Evolutionary conservation across 106 monocot species (phyloP), one percentile per base, ranked within the genome.

Genomic region (Phalaenopsis equestris): DNA sequence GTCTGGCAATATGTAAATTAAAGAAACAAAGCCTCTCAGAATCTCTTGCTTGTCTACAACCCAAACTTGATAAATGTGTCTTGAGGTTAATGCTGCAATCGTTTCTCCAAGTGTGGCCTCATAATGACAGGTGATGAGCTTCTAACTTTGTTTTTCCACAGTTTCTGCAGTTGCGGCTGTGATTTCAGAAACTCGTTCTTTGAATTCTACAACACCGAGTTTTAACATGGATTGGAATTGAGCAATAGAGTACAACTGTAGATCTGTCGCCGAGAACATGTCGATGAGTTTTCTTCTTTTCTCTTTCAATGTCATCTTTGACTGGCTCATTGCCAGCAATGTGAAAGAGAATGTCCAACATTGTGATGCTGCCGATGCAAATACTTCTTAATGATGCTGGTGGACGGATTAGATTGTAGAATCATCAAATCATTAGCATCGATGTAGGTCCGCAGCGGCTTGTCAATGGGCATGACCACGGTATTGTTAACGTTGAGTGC

Each of bases 41-140:
- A 86, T 23, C 0, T 84, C 88, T 36, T 90, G 42, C 0, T 21
- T 36, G 19, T 95, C 88, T 2, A 92, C 90, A 12, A 87, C 92
- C 94, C 94, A 95, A 76, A 95, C 87, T 55, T 90, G 82, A 84
- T 95, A 92, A 37, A 92, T 90, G 48, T 87, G 88, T 8, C 23
- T 57, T 21, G 30, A 56, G 38, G 84, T 86, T 0, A 82, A 88
- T 21, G 46, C 30, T 42, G 86, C 84, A 36, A 95, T 87, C 5
- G 84, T 90, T 38, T 90, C 72, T 6, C 67, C 82, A 2, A 95
- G 87, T 37, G 57, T 89, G 23, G 81, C 86, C 10, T 87, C 87
- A 17, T 77, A 78, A 41, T 55, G 79, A 82, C 94, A 94, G 6
- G 88, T 90, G 23, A 94, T 41, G 2, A 85, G 78, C 45, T 70